Evolutionary conservation across 768 basidiomycete genomes (phyloP), one percentile per base, ranked within the genome.

Genomic region (Russula virescens): DNA sequence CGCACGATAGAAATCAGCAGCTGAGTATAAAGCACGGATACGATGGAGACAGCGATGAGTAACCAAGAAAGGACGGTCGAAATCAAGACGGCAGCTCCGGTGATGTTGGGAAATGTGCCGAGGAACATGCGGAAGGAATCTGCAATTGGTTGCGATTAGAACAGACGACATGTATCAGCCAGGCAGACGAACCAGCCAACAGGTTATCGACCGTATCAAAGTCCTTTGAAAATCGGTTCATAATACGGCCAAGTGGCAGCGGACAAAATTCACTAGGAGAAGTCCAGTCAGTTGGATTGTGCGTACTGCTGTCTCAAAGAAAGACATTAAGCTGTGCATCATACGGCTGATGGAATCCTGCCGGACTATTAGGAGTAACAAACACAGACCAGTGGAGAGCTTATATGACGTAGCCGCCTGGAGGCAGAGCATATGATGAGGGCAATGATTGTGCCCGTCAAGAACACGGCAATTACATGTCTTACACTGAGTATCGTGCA

Each of bases 171-270:
- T n/a, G n/a, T n/a, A 47, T 10, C n/a, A 3, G n/a, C 21, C 7
- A 50, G 21, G 19, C 6, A 9, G 25, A 68, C 70, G 34, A 21
- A 83, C 83, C 80, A 70, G 83, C 84, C 7, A 90, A 79, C 45
- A 80, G 62, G 68, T 91, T 91, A 71, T 92, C 91, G 56, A 91
- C 80, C 1, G 89, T 91, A 69, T 92, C 88, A 89, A 40, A 14
- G 28, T 31, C 88, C 77, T 93, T 91, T 1, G 90, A 86, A 71
- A 97, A 92, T 18, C 92, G 84, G 72, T 94, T 94, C 83, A 93
- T 88, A 65, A 97, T 90, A 13, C 91, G 84, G 19, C 94, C 94
- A 23, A 91, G 79, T 7, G 90, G 91, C 80, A 86, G 67, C 18
- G 60, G 65, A 48, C 64, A n/a, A 59, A 31, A 60, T 69, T 62